Base-by-base conservation (phyloP, 805 yeast genomes). In the Zygoascus biomembranicola region DNA sequence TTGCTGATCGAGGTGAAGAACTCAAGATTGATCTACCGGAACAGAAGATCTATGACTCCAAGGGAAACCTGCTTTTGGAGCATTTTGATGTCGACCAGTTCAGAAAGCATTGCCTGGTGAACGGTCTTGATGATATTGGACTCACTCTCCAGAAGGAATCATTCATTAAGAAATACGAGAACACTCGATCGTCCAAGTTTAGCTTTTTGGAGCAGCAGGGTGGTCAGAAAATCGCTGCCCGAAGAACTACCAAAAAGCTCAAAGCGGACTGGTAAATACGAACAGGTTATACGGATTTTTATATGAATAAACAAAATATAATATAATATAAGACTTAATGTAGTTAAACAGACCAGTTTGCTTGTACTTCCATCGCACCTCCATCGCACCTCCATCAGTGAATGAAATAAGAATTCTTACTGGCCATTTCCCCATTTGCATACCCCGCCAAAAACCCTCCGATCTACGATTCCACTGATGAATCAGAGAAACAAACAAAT, bases 101-200 rank as follows among this genome's bases (percentile, higher is more conserved):
- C 78, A 85, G 97, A 78, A 90, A 90, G 73, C 96, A 92, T 71
- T 94, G 98, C 69, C 77, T 94, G 63, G 75, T 92, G 53, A 89
- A 94, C 61, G 99, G 99, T 59, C 82, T 94, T 57, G 99, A 94
- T 69, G 99, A 94, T 69, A 94, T 94, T 71, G 97, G 97, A 44
- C 79, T 94, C 65, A 94, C 99, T 50, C 74, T 94, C 63, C 92
- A 90, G 71, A 89, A 90, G 73, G 97, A 88, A 72, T 80, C 80
- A 52, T 81, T 63, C 69, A 94, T 94, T 62, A 54, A 69, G 51
- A 77, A 81, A 62, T 94, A 82, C 65, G 99, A 94, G 75, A 79
- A 73, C 20, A 71, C 73, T 59, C 87, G 99, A 78, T 82, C 78
- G 67, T 82, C 77, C 51, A 82, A 76, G 68, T 94, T 87, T 69